Conservation (phyloP, 2,329 filamentous ascomycete species). For the Emergomyces orientalis region DNA sequence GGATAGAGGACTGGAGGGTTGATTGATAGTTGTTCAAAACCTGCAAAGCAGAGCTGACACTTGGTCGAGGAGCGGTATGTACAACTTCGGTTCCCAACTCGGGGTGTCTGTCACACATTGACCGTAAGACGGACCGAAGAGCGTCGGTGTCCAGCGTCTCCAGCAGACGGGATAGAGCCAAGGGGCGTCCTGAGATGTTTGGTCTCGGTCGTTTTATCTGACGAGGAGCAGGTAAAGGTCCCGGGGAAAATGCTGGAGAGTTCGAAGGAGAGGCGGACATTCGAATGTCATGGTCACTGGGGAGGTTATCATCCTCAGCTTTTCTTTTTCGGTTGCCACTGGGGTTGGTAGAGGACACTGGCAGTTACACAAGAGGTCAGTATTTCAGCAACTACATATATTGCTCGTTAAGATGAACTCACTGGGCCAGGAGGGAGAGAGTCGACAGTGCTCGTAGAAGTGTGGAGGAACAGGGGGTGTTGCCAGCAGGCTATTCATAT, state of each 20-base stretch:
- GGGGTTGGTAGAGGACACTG: slow-evolving; percentile 33
- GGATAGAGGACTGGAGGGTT: slow-evolving; percentile 67
- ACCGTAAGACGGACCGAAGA: slow-evolving; percentile 75
- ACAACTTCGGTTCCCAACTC: slow-evolving; percentile 78
- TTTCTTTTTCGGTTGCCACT: slow-evolving; percentile 66
- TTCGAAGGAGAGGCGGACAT: slow-evolving; percentile 83
- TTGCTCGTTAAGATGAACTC: slow-evolving; percentile 24
- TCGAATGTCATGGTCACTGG: slow-evolving; percentile 56
- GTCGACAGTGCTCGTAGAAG: slow-evolving; percentile 51
- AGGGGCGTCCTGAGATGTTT: slow-evolving; percentile 58
- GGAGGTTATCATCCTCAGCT: slow-evolving; percentile 58
- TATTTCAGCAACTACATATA: background rate
- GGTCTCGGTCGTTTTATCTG: slow-evolving; percentile 60
- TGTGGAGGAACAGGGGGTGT: slow-evolving; percentile 53
- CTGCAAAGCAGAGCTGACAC: slow-evolving; percentile 66
- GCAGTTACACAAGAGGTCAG: slow-evolving; percentile 14
- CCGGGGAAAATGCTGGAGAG: slow-evolving; percentile 65
- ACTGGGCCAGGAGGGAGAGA: slow-evolving; percentile 53
- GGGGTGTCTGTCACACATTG: slow-evolving; percentile 82
- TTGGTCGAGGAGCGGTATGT: slow-evolving; percentile 74
- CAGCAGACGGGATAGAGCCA: slow-evolving; percentile 67
- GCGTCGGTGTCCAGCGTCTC: slow-evolving; percentile 85
- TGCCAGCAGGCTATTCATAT: slow-evolving; percentile 54
- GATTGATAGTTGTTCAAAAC: slow-evolving; percentile 76
- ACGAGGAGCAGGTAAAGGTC: slow-evolving; percentile 56